These are phyloP conservation scores for Ustilago shanxiensis DNA, from an alignment of 1,284 basidiomycete genomes.

Conservation along the genomic window DNA sequence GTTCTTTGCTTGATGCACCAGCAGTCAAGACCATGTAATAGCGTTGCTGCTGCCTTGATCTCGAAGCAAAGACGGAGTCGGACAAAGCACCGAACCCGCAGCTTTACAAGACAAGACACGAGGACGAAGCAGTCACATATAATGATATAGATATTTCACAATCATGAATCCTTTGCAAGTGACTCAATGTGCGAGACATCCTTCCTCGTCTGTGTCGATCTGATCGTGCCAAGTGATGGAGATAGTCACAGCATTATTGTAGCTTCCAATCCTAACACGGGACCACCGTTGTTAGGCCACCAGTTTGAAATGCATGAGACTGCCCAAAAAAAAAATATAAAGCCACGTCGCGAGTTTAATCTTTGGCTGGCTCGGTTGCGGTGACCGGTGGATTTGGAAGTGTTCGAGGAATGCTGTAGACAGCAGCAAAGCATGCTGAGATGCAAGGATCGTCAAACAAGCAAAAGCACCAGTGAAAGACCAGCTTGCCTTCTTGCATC, in stretches of 20 bases:
- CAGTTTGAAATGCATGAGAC: too few species aligned
- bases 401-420: constrained; percentile 20
- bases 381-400: constrained; percentile 10
- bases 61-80: not conserved
- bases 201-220: too few species aligned
- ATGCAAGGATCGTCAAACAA: constrained; percentile 12
- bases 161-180: too few species aligned
- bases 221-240: too few species aligned
- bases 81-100: too few species aligned
- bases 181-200: too few species aligned
- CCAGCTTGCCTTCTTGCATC: too few species aligned
- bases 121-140: not conserved
- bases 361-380: not conserved
- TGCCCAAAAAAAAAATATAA: not conserved
- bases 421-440: constrained; percentile 14
- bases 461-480: not conserved
- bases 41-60: not conserved
- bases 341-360: constrained; percentile 8
- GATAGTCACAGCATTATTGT: too few species aligned
- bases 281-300: not conserved
- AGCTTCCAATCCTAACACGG: too few species aligned
- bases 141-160: not conserved
- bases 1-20: constrained; percentile 47
- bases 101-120: too few species aligned
- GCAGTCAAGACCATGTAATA: constrained; percentile 28